Base-by-base conservation (phyloP, 2,329 filamentous ascomycete genomes). In the Trichoderma sp. region DNA sequence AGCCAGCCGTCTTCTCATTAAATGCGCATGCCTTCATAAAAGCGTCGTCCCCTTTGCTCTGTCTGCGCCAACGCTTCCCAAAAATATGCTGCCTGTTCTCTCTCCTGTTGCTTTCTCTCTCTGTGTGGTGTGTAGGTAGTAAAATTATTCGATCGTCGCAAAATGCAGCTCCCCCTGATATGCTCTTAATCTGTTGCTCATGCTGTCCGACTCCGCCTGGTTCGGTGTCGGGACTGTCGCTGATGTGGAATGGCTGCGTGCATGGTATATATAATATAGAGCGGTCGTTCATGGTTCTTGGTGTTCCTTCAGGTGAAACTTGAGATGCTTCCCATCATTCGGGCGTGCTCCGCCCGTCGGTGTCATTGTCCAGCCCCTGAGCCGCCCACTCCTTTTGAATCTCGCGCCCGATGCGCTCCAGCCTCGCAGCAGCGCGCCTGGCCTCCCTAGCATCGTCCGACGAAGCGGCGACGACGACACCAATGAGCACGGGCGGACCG, bases 381-480 rank as follows among this genome's bases (percentile, higher is more conserved):
- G 71, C 70, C 1, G 74, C 72, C 83, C 84, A 87, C 66, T 82
- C 80, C 28, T 76, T 75, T 72, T 88, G 86, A 55, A 88, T 82
- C 54, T 82, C 80, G 65, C 80, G 76, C 1, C 82, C 86, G 3
- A 87, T 76, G 60, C 78, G 79, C 74, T 88, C 85, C 12, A 88
- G 72, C 64, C 80, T 77, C 0, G 78, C 79, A 0, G 82, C 82
- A 1, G 84, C 83, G 52, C 81, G 79, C 10, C 83, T 78, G 1
- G 84, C 85, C 65, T 86, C 83, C 30, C 74, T 73, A 10, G 79
- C 77, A 7, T 83, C 79, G 45, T 82, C 80, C 0, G 80, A 75
- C 3, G 77, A 77, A 5, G 78, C 77, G 1, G 84, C 84, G 4
- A 87, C 80, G 0, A 88, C 83, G 10, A 86, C 74, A 21, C 80